These are phyloP conservation scores for Tolypocladium paradoxum DNA, from an alignment of 2,329 filamentous ascomycete species.

Conservation along the genomic window DNA sequence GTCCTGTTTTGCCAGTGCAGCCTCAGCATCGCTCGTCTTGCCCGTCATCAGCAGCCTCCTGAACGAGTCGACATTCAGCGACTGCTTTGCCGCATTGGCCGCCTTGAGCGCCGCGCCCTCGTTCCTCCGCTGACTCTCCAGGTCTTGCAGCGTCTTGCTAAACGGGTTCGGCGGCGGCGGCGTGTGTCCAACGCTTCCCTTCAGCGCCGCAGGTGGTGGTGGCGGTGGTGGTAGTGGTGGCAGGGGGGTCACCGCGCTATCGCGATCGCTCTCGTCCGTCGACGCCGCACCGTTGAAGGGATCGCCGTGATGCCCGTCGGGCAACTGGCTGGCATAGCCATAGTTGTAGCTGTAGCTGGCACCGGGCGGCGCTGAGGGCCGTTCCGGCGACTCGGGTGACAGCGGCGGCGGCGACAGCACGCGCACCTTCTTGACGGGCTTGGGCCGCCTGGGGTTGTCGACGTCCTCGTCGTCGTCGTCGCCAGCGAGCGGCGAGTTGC, in stretches of 20 bases:
- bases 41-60: slow-evolving; percentile 67
- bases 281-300: slow-evolving; percentile 20
- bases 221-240: slow-evolving; percentile 4
- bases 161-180: slow-evolving; percentile 32
- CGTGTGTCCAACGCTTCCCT: background rate
- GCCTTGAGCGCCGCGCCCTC: slow-evolving; percentile 21
- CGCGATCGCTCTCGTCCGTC: slow-evolving; percentile 17
- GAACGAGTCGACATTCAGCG: slow-evolving; percentile 70
- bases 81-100: slow-evolving; percentile 24
- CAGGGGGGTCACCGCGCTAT: slow-evolving; percentile 14
- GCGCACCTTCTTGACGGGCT: slow-evolving; percentile 56
- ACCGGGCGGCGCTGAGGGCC: slow-evolving; percentile 17
- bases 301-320: slow-evolving; percentile 7
- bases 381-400: slow-evolving; percentile 39
- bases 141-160: slow-evolving; percentile 41
- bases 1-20: background rate
- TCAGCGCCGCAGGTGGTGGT: background rate
- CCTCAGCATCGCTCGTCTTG: slow-evolving; percentile 29
- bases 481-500: slow-evolving; percentile 1
- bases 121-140: slow-evolving; percentile 27
- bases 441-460: slow-evolving; percentile 28
- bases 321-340: background rate
- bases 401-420: slow-evolving; percentile 53
- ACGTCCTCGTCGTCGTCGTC: slow-evolving; percentile 2
- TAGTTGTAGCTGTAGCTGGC: background rate